These are phyloP conservation scores for Populus euphratica DNA, from an alignment of 345 rosid species.

Conservation along the genomic window DNA sequence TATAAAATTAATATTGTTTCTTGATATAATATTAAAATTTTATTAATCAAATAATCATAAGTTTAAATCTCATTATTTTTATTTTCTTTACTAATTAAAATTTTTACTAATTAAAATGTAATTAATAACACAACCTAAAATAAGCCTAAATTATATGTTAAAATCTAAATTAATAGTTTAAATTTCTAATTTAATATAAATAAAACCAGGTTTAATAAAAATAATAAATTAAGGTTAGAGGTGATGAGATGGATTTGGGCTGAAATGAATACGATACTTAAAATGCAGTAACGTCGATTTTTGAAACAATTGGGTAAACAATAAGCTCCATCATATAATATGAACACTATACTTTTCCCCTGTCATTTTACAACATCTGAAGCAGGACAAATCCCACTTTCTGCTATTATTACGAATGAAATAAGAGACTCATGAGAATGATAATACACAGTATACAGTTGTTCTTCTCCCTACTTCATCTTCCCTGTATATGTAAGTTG, in stretches of 20 bases:
- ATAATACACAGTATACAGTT: neutral
- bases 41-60: no score
- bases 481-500: neutral
- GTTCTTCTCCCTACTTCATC: neutral
- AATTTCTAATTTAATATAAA: no score
- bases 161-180: no score
- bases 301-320: neutral
- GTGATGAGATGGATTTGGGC: neutral
- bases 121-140: no score
- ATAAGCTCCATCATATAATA: neutral
- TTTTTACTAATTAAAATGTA: no score
- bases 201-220: no score
- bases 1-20: no score
- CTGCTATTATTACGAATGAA: neutral
- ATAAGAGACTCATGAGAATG: neutral
- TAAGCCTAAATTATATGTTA: no score
- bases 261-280: neutral
- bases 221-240: no score
- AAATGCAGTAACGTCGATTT: neutral
- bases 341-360: neutral
- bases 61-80: no score
- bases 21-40: accelerated
- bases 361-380: neutral
- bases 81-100: no score
- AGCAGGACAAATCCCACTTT: neutral